These are phyloP conservation scores for Zygosaccharomyces sapae DNA, from an alignment of 1,139 yeast species.

Conservation along the genomic window DNA sequence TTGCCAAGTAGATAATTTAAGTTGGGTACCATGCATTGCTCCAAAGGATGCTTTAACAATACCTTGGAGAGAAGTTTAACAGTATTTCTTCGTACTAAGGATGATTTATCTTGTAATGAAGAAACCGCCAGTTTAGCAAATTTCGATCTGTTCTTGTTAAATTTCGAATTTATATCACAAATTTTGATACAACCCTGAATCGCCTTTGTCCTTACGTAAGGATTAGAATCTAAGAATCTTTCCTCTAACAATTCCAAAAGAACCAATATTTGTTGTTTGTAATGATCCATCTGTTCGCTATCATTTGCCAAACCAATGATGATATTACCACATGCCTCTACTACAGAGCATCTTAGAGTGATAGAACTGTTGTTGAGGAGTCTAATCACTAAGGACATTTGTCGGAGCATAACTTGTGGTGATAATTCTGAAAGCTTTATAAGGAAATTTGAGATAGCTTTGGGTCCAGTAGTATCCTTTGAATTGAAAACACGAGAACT, in stretches of 20 bases:
- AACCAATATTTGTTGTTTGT: conserved; percentile 53
- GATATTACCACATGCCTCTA: conserved; percentile 84
- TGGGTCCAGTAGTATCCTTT: conserved; percentile 85
- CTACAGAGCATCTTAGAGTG: conserved; percentile 80
- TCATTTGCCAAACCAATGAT: conserved; percentile 51
- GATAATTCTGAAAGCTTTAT: conserved; percentile 66
- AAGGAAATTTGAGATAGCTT: conserved; percentile 70
- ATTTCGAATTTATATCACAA: conserved; percentile 58
- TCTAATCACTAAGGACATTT: conserved; percentile 70
- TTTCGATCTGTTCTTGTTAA: conserved; percentile 57
- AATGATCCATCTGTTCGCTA: conserved; percentile 48
- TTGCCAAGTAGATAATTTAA: conserved; percentile 58
- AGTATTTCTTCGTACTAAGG: conserved; percentile 78
- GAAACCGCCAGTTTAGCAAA: conserved; percentile 63
- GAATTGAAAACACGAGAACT: conserved; percentile 71
- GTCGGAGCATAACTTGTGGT: conserved; percentile 70
- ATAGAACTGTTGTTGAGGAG: conserved; percentile 74
- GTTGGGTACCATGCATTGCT: conserved; percentile 71
- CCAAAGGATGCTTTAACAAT: conserved; percentile 80
- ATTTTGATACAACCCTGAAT: conserved; percentile 70
- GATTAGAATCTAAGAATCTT: conserved; percentile 76
- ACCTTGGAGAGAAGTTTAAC: conserved; percentile 71
- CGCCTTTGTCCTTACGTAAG: conserved; percentile 82
- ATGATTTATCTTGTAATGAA: conserved; percentile 76
- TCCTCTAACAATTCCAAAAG: conserved; percentile 71